Conservation (phyloP, 345 rosid species). For the Citrus glauca region DNA sequence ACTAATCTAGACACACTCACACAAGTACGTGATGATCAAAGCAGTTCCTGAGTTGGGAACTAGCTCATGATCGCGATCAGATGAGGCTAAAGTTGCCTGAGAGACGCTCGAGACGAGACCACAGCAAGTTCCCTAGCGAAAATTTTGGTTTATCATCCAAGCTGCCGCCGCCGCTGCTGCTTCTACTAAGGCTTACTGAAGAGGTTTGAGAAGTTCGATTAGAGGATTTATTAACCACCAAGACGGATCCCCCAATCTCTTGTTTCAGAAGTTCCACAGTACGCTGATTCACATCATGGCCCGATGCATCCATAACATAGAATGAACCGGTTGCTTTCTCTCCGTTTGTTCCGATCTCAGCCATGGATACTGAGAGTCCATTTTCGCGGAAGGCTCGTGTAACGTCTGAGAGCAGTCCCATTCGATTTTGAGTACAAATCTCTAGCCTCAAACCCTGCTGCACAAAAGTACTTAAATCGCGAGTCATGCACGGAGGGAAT, state of each 20-base stretch:
- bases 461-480: not conserved
- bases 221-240: slow-evolving; percentile 39
- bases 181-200: slow-evolving; percentile 24
- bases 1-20: not conserved
- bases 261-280: slow-evolving; percentile 47
- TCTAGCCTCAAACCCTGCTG: slow-evolving; percentile 73
- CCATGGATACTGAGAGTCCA: slow-evolving; percentile 65
- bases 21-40: not conserved
- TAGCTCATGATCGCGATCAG: slow-evolving; percentile 20
- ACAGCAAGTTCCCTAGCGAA: slow-evolving; percentile 60
- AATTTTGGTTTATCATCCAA: slow-evolving; percentile 36
- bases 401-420: slow-evolving; percentile 61
- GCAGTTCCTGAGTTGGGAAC: not conserved
- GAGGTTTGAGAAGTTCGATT: slow-evolving; percentile 20
- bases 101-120: slow-evolving; percentile 71
- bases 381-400: slow-evolving; percentile 66
- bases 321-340: slow-evolving; percentile 68
- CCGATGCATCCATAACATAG: slow-evolving; percentile 62
- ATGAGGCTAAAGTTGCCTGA: slow-evolving; percentile 56
- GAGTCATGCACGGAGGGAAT: not conserved
- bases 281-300: slow-evolving; percentile 36
- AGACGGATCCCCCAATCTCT: slow-evolving; percentile 60
- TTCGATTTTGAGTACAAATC: slow-evolving; percentile 44
- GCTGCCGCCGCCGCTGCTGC: slow-evolving; percentile 5
- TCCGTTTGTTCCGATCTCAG: slow-evolving; percentile 52